phyloP scores from a whole-genome alignment of 1,139 yeast species.

The Saccharomyces pastorianus region DNA sequence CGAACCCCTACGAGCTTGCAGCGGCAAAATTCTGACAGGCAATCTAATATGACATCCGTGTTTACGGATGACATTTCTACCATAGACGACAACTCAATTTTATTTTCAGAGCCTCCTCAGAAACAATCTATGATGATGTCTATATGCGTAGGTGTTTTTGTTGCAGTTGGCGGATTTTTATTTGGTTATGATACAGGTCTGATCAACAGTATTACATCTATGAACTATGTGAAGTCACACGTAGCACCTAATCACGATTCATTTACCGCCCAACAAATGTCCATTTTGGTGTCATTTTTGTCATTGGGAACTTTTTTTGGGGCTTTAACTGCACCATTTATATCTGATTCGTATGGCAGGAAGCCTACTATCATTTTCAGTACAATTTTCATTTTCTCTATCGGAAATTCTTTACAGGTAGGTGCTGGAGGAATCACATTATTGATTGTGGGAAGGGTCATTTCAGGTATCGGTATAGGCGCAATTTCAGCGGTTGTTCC shows the following conservation, averaged over 20 bases:
- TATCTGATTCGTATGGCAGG: slow-evolving; percentile 55
- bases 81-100: slow-evolving; percentile 14
- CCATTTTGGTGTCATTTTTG: slow-evolving; percentile 61
- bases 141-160: slow-evolving; percentile 58
- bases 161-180: slow-evolving; percentile 75
- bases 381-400: slow-evolving; percentile 28
- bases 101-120: slow-evolving; percentile 26
- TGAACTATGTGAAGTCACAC: slow-evolving; percentile 50
- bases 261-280: slow-evolving; percentile 55
- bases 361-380: slow-evolving; percentile 28
- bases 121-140: slow-evolving; percentile 54
- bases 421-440: slow-evolving; percentile 42
- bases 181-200: slow-evolving; percentile 83
- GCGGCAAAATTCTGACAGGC: not conserved
- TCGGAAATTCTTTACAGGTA: slow-evolving; percentile 61
- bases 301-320: slow-evolving; percentile 74
- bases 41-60: slow-evolving; percentile 1
- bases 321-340: slow-evolving; percentile 60
- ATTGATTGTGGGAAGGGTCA: slow-evolving; percentile 53
- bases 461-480: slow-evolving; percentile 68
- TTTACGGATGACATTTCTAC: slow-evolving; percentile 10
- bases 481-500: slow-evolving; percentile 48
- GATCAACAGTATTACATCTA: slow-evolving; percentile 63
- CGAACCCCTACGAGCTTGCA: not conserved
- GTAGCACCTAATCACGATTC: slow-evolving; percentile 42